A percentile compares a stretch with the other conserved stretches of the same genome.
These are phyloP conservation scores for Hortaea werneckii DNA, from an alignment of 2,329 filamentous ascomycete genomes.

Conservation along the genomic window DNA sequence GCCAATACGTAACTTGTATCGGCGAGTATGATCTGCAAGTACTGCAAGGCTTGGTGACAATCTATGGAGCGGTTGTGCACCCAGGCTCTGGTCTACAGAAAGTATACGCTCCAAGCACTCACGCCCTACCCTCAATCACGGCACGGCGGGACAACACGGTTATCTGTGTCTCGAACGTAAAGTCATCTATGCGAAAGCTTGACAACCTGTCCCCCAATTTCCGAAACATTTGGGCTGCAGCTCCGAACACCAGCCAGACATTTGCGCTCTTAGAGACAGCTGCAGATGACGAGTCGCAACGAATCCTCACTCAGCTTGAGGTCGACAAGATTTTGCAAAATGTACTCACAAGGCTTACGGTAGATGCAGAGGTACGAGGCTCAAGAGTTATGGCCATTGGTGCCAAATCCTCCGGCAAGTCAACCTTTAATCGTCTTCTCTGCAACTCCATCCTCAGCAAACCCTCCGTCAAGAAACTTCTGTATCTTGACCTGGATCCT, in stretches of 20 bases:
- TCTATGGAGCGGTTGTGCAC: conserved; percentile 56
- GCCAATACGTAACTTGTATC: conserved; percentile 33
- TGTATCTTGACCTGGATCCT: conserved; percentile 65
- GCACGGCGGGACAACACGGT: conserved; percentile 39
- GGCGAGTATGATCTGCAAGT: conserved; percentile 61
- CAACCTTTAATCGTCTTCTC: conserved; percentile 59
- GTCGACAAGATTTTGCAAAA: conserved; percentile 17
- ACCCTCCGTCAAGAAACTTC: conserved; percentile 21
- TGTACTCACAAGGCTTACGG: conserved; percentile 35
- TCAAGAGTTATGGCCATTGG: conserved; percentile 53
- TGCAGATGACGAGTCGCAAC: conserved; percentile 12
- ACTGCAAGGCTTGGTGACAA: conserved; percentile 49
- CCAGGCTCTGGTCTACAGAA: conserved; percentile 28
- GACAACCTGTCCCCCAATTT: conserved; percentile 57
- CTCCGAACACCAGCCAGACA: conserved; percentile 26
- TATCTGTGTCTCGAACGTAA: conserved; percentile 44
- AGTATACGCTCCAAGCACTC: conserved; percentile 57
- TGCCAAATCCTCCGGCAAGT: conserved; percentile 64
- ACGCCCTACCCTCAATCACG: conserved; percentile 58
- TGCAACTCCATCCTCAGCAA: conserved; percentile 55
- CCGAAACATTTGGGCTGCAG: conserved; percentile 51
- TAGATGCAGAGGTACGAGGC: conserved; percentile 27
- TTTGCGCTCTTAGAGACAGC: conserved; percentile 25
- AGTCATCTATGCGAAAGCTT: conserved; percentile 43
- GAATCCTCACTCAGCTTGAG: conserved; percentile 20